phyloP scores from a whole-genome alignment of 1,284 basidiomycete species.

The Trametes polyzona region DNA sequence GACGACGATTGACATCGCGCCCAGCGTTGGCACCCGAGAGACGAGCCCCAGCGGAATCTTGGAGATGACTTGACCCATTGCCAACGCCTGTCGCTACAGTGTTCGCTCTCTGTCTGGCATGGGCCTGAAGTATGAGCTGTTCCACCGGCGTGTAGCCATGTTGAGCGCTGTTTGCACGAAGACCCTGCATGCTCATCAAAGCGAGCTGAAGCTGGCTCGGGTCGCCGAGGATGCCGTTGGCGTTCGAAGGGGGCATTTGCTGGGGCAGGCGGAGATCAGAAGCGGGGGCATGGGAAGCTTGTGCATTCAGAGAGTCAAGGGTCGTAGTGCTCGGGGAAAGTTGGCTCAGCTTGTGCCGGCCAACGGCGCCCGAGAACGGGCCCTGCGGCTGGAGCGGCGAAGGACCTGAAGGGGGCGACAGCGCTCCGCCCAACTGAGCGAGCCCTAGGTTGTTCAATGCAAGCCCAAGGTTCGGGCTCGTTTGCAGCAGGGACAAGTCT shows the following conservation, averaged over 20 bases:
- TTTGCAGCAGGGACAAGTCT: constrained; percentile 11
- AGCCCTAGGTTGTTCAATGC: constrained; percentile 13
- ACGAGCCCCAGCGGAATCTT: neutral
- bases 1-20: constrained; percentile 18
- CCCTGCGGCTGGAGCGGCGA: constrained; percentile 12
- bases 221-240: constrained; percentile 3
- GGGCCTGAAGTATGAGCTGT: constrained; percentile 66
- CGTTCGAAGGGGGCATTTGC: neutral
- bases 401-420: constrained; percentile 8
- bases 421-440: constrained; percentile 9
- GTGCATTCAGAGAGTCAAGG: constrained; percentile 17
- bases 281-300: constrained; percentile 11
- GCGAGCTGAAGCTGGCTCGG: constrained; percentile 23
- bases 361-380: neutral
- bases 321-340: constrained; percentile 4
- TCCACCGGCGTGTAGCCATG: constrained; percentile 70
- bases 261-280: constrained; percentile 16
- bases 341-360: constrained; percentile 5
- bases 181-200: constrained; percentile 24
- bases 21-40: neutral
- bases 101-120: constrained; percentile 41
- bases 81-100: constrained; percentile 18
- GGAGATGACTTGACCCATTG: neutral
- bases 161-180: constrained; percentile 21
- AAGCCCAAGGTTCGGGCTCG: constrained; percentile 16